Evolutionary conservation across 2,329 filamentous ascomycete genomes (phyloP).

Genomic region (Paracorniculantispora psalliotae): DNA sequence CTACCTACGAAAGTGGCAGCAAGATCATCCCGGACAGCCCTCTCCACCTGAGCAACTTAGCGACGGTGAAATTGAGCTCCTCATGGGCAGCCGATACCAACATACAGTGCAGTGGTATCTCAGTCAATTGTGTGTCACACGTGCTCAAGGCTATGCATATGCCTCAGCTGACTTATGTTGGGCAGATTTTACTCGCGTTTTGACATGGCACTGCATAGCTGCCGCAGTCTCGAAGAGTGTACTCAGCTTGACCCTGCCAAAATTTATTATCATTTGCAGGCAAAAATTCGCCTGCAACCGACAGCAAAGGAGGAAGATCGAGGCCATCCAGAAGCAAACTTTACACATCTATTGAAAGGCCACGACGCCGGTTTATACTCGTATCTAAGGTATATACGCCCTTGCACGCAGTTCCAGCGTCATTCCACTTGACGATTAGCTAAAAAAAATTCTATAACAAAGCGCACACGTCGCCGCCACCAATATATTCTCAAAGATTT

Average conservation of each 20-base stretch:
- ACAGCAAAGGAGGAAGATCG: neutral
- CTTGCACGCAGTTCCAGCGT: neutral
- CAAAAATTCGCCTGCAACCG: neutral
- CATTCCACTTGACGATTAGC: neutral
- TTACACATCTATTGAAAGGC: neutral
- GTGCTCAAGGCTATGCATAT: neutral
- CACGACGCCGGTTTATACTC: neutral
- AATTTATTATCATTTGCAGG: neutral
- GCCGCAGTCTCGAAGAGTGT: neutral
- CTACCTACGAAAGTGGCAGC: constrained; percentile 5
- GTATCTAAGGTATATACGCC: neutral
- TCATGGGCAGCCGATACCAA: neutral
- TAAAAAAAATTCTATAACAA: neutral
- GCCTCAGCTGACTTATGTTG: neutral
- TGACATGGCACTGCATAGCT: neutral
- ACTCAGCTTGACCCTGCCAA: neutral
- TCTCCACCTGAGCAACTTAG: neutral
- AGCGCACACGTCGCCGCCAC: neutral
- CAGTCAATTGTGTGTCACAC: neutral
- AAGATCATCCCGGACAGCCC: neutral
- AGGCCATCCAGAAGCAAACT: neutral
- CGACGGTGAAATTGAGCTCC: neutral
- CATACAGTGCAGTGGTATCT: neutral
- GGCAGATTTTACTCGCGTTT: neutral
- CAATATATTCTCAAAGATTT: neutral